These are phyloP conservation scores for Trametes villosa DNA, from an alignment of 768 basidiomycete genomes.

Conservation along the genomic window DNA sequence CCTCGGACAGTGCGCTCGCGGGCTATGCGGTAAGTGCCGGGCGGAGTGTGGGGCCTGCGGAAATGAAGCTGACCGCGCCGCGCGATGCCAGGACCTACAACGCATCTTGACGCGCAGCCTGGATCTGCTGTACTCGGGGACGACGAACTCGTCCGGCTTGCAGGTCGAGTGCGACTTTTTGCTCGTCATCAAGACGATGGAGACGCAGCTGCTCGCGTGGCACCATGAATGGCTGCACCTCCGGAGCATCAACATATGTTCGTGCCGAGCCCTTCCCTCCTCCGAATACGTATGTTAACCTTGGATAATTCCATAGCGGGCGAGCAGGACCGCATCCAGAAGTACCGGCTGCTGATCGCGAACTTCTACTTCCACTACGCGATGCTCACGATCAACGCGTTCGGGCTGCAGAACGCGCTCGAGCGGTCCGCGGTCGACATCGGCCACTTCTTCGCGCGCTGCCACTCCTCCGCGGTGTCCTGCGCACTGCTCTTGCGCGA, in stretches of 20 bases:
- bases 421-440: constrained; percentile 75
- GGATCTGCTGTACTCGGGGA: constrained; percentile 88
- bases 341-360: constrained; percentile 57
- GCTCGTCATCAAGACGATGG: constrained; percentile 81
- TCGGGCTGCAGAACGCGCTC: constrained; percentile 95
- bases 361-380: constrained; percentile 87
- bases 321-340: constrained; percentile 23
- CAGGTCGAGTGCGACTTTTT: constrained; percentile 86
- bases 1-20: constrained; percentile 70
- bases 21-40: constrained; percentile 70
- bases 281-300: background rate
- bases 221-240: constrained; percentile 54
- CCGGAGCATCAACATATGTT: constrained; percentile 17
- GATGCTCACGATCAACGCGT: constrained; percentile 90
- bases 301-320: background rate
- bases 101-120: constrained; percentile 86
- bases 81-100: constrained; percentile 69
- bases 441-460: constrained; percentile 83
- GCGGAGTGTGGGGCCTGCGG: background rate
- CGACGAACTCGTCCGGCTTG: constrained; percentile 78
- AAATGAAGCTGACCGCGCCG: constrained; percentile 4
- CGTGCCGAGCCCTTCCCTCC: background rate
- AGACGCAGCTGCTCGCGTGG: constrained; percentile 72
- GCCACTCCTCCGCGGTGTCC: constrained; percentile 70
- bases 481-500: constrained; percentile 79